Evolutionary conservation across 2,329 filamentous ascomycete species (phyloP).

Genomic region (Alternaria sp.): DNA sequence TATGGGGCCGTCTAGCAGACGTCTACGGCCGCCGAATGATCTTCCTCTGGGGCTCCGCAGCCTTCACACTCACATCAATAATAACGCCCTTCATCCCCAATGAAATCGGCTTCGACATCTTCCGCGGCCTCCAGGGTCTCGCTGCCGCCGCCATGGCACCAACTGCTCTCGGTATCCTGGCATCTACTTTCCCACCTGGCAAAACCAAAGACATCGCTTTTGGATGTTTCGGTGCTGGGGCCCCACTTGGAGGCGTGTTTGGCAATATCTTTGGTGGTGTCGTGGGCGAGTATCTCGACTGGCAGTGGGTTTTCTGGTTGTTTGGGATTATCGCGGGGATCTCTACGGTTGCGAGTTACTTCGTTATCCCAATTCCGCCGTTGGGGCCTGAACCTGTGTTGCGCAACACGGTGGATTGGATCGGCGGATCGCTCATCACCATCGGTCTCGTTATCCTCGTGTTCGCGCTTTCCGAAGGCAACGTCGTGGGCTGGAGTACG

Average conservation of each 20-base stretch:
- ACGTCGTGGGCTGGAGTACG: conserved; percentile 70
- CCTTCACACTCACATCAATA: conserved; percentile 65
- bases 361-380: conserved; percentile 64
- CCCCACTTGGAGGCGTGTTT: conserved; percentile 68
- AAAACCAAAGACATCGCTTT: conserved; percentile 76
- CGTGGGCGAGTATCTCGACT: conserved; percentile 62
- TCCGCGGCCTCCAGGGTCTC: conserved; percentile 70
- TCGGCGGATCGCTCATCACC: conserved; percentile 69
- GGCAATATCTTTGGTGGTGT: conserved; percentile 70
- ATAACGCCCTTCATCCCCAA: conserved; percentile 69
- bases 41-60: conserved; percentile 68
- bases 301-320: conserved; percentile 57
- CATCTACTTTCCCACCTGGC: conserved; percentile 70
- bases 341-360: conserved; percentile 63
- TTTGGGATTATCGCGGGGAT: conserved; percentile 65
- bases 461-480: conserved; percentile 72
- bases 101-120: conserved; percentile 71
- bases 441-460: conserved; percentile 66
- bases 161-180: conserved; percentile 73
- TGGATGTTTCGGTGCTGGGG: conserved; percentile 58
- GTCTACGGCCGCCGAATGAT: conserved; percentile 70
- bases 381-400: conserved; percentile 35
- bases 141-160: conserved; percentile 74
- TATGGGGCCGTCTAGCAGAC: conserved; percentile 72
- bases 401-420: conserved; percentile 67